Evolutionary conservation across 805 yeast genomes (phyloP), one percentile per base, ranked within the genome.

Genomic region (Blastobotrys mokoenaii): DNA sequence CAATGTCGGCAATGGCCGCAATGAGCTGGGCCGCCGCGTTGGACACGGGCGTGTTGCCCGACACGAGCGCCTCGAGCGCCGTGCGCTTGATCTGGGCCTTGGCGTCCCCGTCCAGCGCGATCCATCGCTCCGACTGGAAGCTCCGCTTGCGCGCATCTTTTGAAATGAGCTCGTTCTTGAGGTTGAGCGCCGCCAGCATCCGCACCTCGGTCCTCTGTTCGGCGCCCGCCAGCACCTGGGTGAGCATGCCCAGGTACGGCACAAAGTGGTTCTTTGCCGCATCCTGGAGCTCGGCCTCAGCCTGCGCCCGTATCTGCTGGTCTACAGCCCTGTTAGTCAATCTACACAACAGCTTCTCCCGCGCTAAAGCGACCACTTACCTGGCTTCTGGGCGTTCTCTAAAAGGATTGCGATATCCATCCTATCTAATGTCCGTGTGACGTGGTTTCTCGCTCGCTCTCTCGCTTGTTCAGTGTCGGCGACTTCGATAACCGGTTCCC

Each of bases 1-100:
- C 98, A 46, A 90, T 85, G 51, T 82, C 90, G n/a, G 97, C 98
- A 56, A 93, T 85, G 9, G 97, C 95, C 30, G 97, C 95, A 43
- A 93, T 90, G 53, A 90, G 72, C 69, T 90, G 97, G 18, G 98
- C 96, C 20, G 90, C 82, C 25, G 95, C 75, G 47, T 80, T 79
- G 29, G 95, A 93, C 46, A 90, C 96, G 58, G 86, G 76, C 52
- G 77, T 84, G 56, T 79, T 77, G n/a, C 68, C 61, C 14, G 84
- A 72, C 46, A 81, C 62, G 46, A 93, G 74, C 2, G 89, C 77
- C 38, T 67, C 66, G 41, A 90, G 63, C 0, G 87, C 74, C 5
- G 52, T 48, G 6, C 73, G 70, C 68, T 86, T 88, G 60, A 90
- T 82, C 51, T 77, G 76, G 7, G 66, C 58, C 63, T 79, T 85